Evolutionary conservation across 108 stramenopile genomes (phyloP), one percentile per base, ranked within the genome.

Genomic region (Nitzschia sp.): DNA sequence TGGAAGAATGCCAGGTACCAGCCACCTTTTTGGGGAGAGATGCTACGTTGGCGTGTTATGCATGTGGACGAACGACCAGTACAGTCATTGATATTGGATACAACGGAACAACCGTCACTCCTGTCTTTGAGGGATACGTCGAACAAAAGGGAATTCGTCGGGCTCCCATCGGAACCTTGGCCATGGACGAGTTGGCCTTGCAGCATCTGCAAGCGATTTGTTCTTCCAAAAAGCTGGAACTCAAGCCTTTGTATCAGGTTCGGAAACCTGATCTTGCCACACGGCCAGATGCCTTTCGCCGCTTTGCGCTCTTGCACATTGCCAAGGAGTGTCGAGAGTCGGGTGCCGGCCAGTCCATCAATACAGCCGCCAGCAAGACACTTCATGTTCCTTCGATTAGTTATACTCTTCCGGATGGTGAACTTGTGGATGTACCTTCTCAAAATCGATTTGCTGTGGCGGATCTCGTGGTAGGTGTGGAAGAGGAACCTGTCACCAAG

Each of bases 11-110:
- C 37, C 39, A 81, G 14, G 88, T 94, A 10, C 97, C 98, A 1
- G 94, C 97, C 9, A 76, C 88, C 14, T 97, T 94, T 81, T 74
- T 97, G 11, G 88, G 82, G 10, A 73, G 90, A 25, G 96, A 97
- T 73, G 91, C 91, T 20, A 76, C 77, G 17, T 59, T 90, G 62
- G 67, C 84, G 1, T 95, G 94, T 64, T 95, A 95, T 67, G 90
- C 86, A 7, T 87, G 85, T 62, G 94, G 94, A 37, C 76, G 86
- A 14, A 88, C 88, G 3, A 91, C 91, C 12, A 88, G 80, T 34
- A 90, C 90, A 0, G 94, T 92, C 0, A 81, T 92, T 10, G 91
- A 95, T 64, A 75, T 92, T 24, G 91, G 91, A 24, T 81, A 91
- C 63, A 63, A 60, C 19, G 76, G 85, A 20, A 91, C 91, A 2